Conservation (phyloP, 441 rosid genomes). For the Melianthus villosus region DNA sequence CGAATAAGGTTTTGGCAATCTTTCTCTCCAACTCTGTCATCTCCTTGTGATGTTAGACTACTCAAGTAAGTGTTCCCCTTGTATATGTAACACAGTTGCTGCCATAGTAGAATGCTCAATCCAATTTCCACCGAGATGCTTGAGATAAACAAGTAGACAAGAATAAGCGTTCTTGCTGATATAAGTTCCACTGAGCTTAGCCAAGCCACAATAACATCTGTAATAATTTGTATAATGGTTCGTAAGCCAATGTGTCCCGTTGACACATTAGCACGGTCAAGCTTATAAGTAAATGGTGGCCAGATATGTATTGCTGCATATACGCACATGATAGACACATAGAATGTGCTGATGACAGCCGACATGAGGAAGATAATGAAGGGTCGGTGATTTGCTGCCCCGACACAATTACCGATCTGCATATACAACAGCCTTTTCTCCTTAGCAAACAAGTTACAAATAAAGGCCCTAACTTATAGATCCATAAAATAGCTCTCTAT, state of each 20-base stretch:
- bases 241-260: conserved; percentile 16
- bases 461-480: no score
- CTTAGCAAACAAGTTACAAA: not conserved
- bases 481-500: not conserved
- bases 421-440: conserved; percentile 4
- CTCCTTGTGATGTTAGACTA: conserved; percentile 42
- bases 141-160: conserved; percentile 58
- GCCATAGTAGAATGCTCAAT: conserved; percentile 60
- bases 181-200: conserved; percentile 34
- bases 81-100: conserved; percentile 67
- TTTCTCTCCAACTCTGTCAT: conserved; percentile 27
- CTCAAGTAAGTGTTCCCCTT: conserved; percentile 64
- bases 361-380: conserved; percentile 65
- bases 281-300: conserved; percentile 26
- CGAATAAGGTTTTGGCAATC: conserved; percentile 51
- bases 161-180: conserved; percentile 52
- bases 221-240: conserved; percentile 29
- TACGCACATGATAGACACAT: conserved; percentile 35
- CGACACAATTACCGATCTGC: conserved; percentile 95
- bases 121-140: conserved; percentile 60
- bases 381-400: conserved; percentile 62
- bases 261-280: conserved; percentile 7
- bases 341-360: conserved; percentile 44
- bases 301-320: conserved; percentile 30
- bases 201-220: conserved; percentile 30